Percentiles rank a stretch among this genome's conserved stretches.
Conservation (phyloP, 1,139 yeast species). For the Oligophagozyma castellii region DNA sequence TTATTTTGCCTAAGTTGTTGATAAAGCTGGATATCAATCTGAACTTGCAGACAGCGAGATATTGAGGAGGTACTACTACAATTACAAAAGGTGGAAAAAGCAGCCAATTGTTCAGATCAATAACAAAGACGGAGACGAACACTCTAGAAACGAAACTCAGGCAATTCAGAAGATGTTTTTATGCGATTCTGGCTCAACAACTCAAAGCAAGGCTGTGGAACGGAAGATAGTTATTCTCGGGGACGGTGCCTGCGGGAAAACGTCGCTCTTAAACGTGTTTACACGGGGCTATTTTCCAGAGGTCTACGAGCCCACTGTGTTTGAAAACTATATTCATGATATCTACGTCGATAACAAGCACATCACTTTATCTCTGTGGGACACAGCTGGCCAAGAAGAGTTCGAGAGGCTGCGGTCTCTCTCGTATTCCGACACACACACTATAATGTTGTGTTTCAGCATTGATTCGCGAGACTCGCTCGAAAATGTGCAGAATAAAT, state of each 20-base stretch:
- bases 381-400: slow-evolving; percentile 98
- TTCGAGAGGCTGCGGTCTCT: slow-evolving; percentile 83
- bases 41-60: too few relatives aligned
- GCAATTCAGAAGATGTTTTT: too few relatives aligned
- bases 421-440: slow-evolving; percentile 89
- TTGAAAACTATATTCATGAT: slow-evolving; percentile 95
- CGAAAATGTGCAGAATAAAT: slow-evolving; percentile 85
- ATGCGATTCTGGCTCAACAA: slow-evolving; percentile 19
- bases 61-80: too few relatives aligned
- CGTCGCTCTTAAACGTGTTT: slow-evolving; percentile 86
- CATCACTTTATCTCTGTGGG: slow-evolving; percentile 90
- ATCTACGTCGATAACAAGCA: slow-evolving; percentile 92
- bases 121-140: too few relatives aligned
- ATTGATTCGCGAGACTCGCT: slow-evolving; percentile 90
- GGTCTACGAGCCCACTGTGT: slow-evolving; percentile 95
- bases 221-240: slow-evolving; percentile 93
- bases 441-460: slow-evolving; percentile 90
- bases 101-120: too few relatives aligned
- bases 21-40: too few relatives aligned
- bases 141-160: too few relatives aligned
- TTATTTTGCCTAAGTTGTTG: too few relatives aligned
- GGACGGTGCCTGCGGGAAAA: slow-evolving; percentile 94
- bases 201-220: slow-evolving; percentile 35
- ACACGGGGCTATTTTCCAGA: slow-evolving; percentile 97
- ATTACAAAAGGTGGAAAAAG: too few relatives aligned